A percentile compares a stretch with the other conserved stretches of the same genome.
Conservation (phyloP, 768 basidiomycete species). For the Amanita subjunquillea region DNA sequence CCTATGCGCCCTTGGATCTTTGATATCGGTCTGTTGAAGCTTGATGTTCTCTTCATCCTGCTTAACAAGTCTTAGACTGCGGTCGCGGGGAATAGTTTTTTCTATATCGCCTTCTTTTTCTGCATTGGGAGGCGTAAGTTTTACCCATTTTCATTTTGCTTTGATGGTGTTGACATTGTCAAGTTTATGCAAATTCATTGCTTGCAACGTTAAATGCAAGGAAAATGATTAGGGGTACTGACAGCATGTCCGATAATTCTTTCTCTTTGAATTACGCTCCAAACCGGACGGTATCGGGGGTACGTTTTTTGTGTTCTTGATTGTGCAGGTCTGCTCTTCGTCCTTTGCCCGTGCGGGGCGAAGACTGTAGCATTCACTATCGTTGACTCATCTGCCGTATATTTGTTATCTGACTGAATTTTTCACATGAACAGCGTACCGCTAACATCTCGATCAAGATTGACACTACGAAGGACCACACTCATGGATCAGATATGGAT, state of each 20-base stretch:
- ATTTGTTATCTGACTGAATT: not conserved
- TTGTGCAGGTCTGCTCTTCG: not conserved
- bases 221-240: constrained; percentile 32
- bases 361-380: not conserved
- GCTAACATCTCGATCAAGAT: constrained; percentile 45
- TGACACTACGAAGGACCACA: constrained; percentile 41
- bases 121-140: constrained; percentile 45
- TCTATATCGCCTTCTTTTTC: constrained; percentile 53
- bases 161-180: not conserved
- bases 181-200: constrained; percentile 54
- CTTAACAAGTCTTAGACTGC: constrained; percentile 25
- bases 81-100: constrained; percentile 34
- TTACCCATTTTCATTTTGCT: not conserved
- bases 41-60: not conserved
- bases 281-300: constrained; percentile 22
- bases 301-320: constrained; percentile 7
- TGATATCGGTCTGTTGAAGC: constrained; percentile 32
- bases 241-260: constrained; percentile 29
- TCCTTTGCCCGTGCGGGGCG: not conserved
- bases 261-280: constrained; percentile 31
- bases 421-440: constrained; percentile 18
- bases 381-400: not conserved
- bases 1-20: constrained; percentile 42
- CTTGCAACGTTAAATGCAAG: constrained; percentile 50
- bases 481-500: constrained; percentile 15